Evolutionary conservation across 805 yeast genomes (phyloP).

Genomic region (Wickerhamiella qilinensis): DNA sequence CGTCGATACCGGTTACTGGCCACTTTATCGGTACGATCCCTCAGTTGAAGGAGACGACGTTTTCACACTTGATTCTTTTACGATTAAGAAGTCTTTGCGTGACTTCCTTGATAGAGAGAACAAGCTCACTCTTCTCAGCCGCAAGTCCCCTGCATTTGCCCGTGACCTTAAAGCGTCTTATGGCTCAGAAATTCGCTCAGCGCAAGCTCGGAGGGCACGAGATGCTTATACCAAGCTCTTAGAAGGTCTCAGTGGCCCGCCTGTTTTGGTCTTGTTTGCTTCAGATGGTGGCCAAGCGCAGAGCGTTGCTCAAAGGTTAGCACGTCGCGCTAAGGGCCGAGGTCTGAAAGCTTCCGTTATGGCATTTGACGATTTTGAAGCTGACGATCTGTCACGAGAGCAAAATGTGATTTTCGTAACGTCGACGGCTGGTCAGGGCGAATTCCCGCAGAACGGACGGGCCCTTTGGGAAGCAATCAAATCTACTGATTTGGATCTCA

Average conservation of each 20-base stretch:
- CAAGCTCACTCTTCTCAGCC: conserved; percentile 59
- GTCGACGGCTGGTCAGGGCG: conserved; percentile 79
- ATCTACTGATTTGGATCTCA: conserved; percentile 46
- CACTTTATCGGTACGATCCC: conserved; percentile 78
- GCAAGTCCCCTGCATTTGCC: conserved; percentile 56
- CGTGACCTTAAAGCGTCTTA: conserved; percentile 51
- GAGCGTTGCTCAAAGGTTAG: conserved; percentile 60
- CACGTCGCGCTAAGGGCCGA: conserved; percentile 62
- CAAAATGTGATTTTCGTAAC: conserved; percentile 52
- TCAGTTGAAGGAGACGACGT: conserved; percentile 31
- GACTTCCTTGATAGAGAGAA: conserved; percentile 82
- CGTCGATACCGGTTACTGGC: conserved; percentile 94
- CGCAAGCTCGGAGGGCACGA: conserved; percentile 53
- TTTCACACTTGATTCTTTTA: conserved; percentile 74
- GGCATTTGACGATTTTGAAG: conserved; percentile 55
- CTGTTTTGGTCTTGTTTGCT: conserved; percentile 70
- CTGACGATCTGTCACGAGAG: conserved; percentile 60
- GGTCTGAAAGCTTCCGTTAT: conserved; percentile 53
- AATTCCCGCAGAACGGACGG: conserved; percentile 70
- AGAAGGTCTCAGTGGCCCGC: conserved; percentile 86
- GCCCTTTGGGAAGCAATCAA: conserved; percentile 60
- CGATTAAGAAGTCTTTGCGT: conserved; percentile 57
- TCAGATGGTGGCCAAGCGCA: conserved; percentile 89
- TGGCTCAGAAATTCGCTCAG: conserved; percentile 41
- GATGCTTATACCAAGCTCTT: conserved; percentile 61